phyloP scores from a whole-genome alignment of 1,139 yeast genomes.

The Saccharomycopsis phalli region DNA sequence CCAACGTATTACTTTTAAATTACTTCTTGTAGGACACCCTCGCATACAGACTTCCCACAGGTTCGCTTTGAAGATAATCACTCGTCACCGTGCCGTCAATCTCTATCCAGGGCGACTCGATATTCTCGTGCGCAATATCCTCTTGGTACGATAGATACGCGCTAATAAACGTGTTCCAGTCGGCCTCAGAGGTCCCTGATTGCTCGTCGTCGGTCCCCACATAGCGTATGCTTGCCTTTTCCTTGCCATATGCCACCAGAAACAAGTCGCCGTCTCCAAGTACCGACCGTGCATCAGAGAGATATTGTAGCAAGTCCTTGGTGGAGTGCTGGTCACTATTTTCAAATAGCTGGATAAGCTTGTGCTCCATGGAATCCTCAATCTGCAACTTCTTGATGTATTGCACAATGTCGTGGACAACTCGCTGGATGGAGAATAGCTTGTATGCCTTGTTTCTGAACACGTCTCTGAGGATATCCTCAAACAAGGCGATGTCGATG shows the following conservation, averaged over 20 bases:
- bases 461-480: constrained; percentile 91
- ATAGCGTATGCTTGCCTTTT: background rate
- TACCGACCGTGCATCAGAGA: constrained; percentile 50
- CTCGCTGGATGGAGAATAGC: constrained; percentile 87
- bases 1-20: too few species aligned
- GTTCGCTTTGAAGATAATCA: too few species aligned
- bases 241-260: constrained; percentile 42
- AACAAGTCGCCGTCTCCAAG: constrained; percentile 85
- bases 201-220: background rate
- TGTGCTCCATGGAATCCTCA: constrained; percentile 55
- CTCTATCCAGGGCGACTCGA: background rate
- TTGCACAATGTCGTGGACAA: constrained; percentile 79
- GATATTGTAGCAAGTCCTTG: constrained; percentile 20
- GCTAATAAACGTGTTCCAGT: background rate
- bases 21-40: background rate
- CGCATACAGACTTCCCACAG: background rate
- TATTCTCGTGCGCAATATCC: too few species aligned
- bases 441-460: constrained; percentile 90
- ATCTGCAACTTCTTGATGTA: constrained; percentile 82
- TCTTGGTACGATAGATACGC: background rate
- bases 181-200: background rate
- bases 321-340: background rate
- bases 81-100: too few species aligned
- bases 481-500: constrained; percentile 89
- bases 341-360: constrained; percentile 1